Conservation (phyloP, 768 basidiomycete genomes). For the Boletus coccyginus region DNA sequence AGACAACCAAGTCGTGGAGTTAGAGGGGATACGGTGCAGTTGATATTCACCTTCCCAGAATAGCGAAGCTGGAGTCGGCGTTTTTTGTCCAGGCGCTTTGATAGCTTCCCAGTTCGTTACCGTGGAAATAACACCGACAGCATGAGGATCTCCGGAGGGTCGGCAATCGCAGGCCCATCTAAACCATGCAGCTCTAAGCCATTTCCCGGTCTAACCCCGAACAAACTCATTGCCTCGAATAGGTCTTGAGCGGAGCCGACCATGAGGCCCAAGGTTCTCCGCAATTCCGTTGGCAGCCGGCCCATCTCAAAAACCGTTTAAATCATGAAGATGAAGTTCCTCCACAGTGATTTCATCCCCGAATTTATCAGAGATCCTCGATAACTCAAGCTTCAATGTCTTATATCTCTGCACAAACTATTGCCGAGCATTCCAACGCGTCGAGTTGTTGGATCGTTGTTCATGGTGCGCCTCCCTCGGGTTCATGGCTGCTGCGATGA, state of each 20-base stretch:
- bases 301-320: slow-evolving; percentile 10
- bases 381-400: slow-evolving; percentile 12
- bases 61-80: not conserved
- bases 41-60: not conserved
- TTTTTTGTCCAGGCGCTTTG: not conserved
- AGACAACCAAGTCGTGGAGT: slow-evolving; percentile 6
- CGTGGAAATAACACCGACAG: not conserved
- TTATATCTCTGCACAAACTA: slow-evolving; percentile 39
- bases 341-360: not conserved
- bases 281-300: slow-evolving; percentile 6
- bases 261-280: slow-evolving; percentile 10
- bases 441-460: slow-evolving; percentile 79
- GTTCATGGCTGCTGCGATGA: slow-evolving; percentile 40
- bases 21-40: slow-evolving; percentile 15
- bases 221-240: not conserved
- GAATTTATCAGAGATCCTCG: not conserved
- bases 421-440: slow-evolving; percentile 49
- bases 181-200: not conserved
- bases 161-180: not conserved
- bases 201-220: slow-evolving; percentile 24
- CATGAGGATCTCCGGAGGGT: not conserved
- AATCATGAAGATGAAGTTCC: not conserved
- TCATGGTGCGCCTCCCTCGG: slow-evolving; percentile 47
- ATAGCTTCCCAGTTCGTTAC: not conserved
- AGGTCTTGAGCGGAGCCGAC: slow-evolving; percentile 1